phyloP scores from a whole-genome alignment of 2,329 filamentous ascomycete species.

The Metarhizium humberi region DNA sequence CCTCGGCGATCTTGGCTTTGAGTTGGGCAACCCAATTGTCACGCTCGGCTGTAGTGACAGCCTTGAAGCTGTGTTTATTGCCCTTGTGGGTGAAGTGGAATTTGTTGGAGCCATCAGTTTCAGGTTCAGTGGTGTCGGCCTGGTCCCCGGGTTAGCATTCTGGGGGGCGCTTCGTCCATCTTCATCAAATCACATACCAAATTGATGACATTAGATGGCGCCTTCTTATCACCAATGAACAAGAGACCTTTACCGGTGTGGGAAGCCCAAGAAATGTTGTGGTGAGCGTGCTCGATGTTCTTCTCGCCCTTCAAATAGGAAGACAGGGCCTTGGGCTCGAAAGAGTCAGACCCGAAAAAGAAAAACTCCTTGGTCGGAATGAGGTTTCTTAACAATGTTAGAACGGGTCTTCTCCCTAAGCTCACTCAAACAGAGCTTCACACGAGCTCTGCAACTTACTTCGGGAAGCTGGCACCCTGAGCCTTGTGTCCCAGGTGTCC shows the following conservation, averaged over 20 bases:
- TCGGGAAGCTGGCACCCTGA: slow-evolving; percentile 70
- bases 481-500: slow-evolving; percentile 85
- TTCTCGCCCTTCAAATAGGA: slow-evolving; percentile 85
- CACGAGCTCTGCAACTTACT: slow-evolving; percentile 48
- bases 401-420: too few relatives aligned
- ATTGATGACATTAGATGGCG: slow-evolving; percentile 74
- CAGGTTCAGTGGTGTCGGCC: slow-evolving; percentile 59
- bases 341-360: slow-evolving; percentile 66
- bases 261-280: slow-evolving; percentile 78
- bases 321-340: slow-evolving; percentile 64
- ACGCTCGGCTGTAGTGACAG: slow-evolving; percentile 62
- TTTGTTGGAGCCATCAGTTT: slow-evolving; percentile 66
- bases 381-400: slow-evolving; percentile 55
- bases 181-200: slow-evolving; percentile 48
- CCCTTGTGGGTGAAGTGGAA: slow-evolving; percentile 79
- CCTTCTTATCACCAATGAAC: slow-evolving; percentile 80
- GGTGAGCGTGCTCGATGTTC: slow-evolving; percentile 62
- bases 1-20: slow-evolving; percentile 74
- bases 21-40: slow-evolving; percentile 86
- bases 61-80: slow-evolving; percentile 93
- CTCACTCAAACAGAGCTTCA: too few relatives aligned
- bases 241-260: slow-evolving; percentile 93
- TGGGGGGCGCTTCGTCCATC: too few relatives aligned
- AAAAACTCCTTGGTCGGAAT: slow-evolving; percentile 91
- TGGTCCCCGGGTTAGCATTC: slow-evolving; percentile 17